phyloP scores from a whole-genome alignment of 2,329 filamentous ascomycete genomes.

The Pseudovirgaria hyperparasitica region DNA sequence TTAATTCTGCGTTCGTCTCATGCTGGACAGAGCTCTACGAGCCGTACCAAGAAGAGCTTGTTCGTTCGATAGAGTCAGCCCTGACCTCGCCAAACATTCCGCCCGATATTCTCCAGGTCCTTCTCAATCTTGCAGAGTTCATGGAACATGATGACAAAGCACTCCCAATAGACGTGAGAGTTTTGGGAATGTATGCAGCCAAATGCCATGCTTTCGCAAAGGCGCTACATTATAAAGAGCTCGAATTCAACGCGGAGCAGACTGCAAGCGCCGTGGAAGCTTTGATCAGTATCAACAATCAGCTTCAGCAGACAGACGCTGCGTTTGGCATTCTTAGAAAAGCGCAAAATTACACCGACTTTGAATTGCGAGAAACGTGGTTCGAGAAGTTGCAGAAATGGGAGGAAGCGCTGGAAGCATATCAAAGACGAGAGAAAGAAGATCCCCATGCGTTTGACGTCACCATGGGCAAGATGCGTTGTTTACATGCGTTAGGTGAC shows the following conservation, averaged over 20 bases:
- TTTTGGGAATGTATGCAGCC: constrained; percentile 84
- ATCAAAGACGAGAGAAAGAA: constrained; percentile 72
- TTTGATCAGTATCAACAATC: constrained; percentile 98
- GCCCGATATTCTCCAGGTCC: constrained; percentile 83
- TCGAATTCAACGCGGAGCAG: constrained; percentile 96
- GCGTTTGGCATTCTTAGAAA: constrained; percentile 96
- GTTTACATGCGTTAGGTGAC: constrained; percentile 89
- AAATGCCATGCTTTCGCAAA: constrained; percentile 98
- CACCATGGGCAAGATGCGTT: constrained; percentile 99
- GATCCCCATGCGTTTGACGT: constrained; percentile 71
- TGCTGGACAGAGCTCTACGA: constrained; percentile 98
- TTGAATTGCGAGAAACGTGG: constrained; percentile 95
- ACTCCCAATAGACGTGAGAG: constrained; percentile 89
- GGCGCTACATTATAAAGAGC: constrained; percentile 94
- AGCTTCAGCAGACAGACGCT: constrained; percentile 94
- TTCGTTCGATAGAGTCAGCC: constrained; percentile 88
- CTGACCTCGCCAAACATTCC: constrained; percentile 93
- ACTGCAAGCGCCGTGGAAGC: constrained; percentile 93
- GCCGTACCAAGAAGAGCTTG: constrained; percentile 91
- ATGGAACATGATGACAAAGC: constrained; percentile 99
- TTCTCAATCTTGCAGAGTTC: constrained; percentile 94
- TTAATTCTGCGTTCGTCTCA: constrained; percentile 97
- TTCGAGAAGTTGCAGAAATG: constrained; percentile 97
- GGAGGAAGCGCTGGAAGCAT: constrained; percentile 91
- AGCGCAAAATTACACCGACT: constrained; percentile 90